Evolutionary conservation across 1,284 basidiomycete species (phyloP), one percentile per base, ranked within the genome.

Genomic region (Mycena sp.): DNA sequence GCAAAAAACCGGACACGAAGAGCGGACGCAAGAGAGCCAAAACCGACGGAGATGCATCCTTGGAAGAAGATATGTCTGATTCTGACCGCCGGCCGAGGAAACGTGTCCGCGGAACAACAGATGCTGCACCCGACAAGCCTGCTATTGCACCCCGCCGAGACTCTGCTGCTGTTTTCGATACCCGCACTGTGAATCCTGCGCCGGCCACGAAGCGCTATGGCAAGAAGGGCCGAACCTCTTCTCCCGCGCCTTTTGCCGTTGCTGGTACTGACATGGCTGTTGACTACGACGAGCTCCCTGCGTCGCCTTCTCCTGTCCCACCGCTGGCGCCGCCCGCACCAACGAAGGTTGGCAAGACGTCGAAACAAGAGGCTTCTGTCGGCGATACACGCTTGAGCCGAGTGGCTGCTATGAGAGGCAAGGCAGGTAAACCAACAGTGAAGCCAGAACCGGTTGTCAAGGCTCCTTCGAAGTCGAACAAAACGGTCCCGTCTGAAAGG

Each of bases 151-250:
- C 49, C 40, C 61, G 57, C 21, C 61, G 62, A 4, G 41, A 12
- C 35, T 67, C 65, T 44, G 58, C 58, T 55, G 51, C 51, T 17
- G 48, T 67, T 10, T 67, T 67, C 41, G 65, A 58, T 10, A 44
- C 32, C 9, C 32, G 32, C 32, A 14, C 51, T 23, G 41, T 17
- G 23, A 51, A 28, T 29, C 38, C 32, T 41, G 48, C 58, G 19
- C 65, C 58, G 1, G 54, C 58, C 1, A 67, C 57, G 50, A 64
- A 59, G 28, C 65, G 62, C 26, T 67, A 67, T 28, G 61, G 58
- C 49, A 67, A 61, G 50, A 62, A 57, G 45, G 65, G 65, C 50
- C 65, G 65, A 4, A 46, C 62, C 9, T 64, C 65, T 23, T 67
- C 65, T 38, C 65, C 65, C 29, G 52, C 16, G 16, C 48, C 50